phyloP scores from a whole-genome alignment of 2,329 filamentous ascomycete genomes.

The Neurospora crassa region DNA sequence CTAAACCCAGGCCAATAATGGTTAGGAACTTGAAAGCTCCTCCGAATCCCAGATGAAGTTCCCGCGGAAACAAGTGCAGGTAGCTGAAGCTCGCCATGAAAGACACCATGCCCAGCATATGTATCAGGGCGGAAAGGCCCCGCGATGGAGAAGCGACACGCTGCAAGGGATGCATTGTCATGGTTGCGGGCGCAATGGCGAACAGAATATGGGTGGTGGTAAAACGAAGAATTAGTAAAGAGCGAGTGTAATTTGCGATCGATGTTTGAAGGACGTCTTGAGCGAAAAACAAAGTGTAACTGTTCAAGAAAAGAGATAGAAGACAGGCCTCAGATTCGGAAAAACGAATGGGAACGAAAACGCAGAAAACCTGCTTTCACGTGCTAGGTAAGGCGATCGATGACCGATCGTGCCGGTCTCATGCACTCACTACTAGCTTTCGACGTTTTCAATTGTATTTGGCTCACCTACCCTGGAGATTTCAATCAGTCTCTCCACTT shows the following conservation, averaged over 20 bases:
- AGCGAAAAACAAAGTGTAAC: neutral
- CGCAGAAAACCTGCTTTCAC: neutral
- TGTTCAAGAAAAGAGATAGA: neutral
- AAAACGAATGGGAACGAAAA: neutral
- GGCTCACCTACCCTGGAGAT: neutral
- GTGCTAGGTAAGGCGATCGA: neutral
- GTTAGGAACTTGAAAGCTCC: slow-evolving; percentile 65
- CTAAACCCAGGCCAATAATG: slow-evolving; percentile 58
- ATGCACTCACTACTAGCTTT: neutral
- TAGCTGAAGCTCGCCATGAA: slow-evolving; percentile 46
- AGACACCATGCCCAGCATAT: slow-evolving; percentile 43
- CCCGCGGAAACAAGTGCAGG: slow-evolving; percentile 37
- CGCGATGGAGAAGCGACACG: slow-evolving; percentile 56
- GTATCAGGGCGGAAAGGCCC: slow-evolving; percentile 51
- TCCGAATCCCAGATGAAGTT: slow-evolving; percentile 51
- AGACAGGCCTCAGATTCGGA: neutral
- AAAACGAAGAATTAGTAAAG: neutral
- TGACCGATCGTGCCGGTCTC: neutral
- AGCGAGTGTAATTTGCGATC: neutral
- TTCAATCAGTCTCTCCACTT: neutral
- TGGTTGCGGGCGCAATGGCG: slow-evolving; percentile 17
- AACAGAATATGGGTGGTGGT: slow-evolving; percentile 11
- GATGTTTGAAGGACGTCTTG: neutral
- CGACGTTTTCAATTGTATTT: neutral
- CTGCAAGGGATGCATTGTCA: slow-evolving; percentile 52